phyloP scores from a whole-genome alignment of 23 red algal genomes.

The Cyanidiococcus yangmingshanensis region DNA sequence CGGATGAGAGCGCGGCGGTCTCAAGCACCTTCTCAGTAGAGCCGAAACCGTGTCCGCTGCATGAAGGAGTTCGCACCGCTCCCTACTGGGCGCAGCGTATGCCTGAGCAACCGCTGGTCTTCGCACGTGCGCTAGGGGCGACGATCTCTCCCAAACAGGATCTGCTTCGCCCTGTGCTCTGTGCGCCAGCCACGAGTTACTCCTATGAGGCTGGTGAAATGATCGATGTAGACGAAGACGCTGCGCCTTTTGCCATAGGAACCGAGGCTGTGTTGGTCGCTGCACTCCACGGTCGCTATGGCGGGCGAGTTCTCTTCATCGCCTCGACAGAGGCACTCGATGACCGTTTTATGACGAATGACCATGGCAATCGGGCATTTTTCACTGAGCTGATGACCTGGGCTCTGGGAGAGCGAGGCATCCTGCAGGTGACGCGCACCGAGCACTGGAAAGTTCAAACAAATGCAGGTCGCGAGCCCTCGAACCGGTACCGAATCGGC shows the following conservation, averaged over 20 bases:
- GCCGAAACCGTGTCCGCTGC: background rate
- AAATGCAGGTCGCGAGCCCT: background rate
- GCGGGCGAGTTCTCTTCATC: background rate
- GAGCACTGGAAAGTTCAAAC: background rate
- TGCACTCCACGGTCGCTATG: conserved; percentile 11
- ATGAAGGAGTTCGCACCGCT: background rate
- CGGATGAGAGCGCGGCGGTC: background rate
- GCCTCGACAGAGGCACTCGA: conserved; percentile 2
- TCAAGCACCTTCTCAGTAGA: background rate
- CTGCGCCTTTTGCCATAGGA: background rate
- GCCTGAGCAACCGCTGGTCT: conserved; percentile 1
- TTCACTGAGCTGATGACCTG: background rate
- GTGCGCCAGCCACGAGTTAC: conserved; percentile 6
- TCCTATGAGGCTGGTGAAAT: background rate
- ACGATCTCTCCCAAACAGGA: background rate
- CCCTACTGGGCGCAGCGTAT: background rate
- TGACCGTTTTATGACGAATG: background rate
- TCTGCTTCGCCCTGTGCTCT: conserved; percentile 6
- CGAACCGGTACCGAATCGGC: conserved; percentile 36
- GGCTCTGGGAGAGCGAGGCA: background rate
- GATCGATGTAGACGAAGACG: background rate
- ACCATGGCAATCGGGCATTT: background rate
- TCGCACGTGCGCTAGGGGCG: background rate
- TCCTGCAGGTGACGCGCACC: background rate
- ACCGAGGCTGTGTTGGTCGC: conserved; percentile 1